phyloP scores from a whole-genome alignment of 1,284 basidiomycete species.

The Pholiota adiposa region DNA sequence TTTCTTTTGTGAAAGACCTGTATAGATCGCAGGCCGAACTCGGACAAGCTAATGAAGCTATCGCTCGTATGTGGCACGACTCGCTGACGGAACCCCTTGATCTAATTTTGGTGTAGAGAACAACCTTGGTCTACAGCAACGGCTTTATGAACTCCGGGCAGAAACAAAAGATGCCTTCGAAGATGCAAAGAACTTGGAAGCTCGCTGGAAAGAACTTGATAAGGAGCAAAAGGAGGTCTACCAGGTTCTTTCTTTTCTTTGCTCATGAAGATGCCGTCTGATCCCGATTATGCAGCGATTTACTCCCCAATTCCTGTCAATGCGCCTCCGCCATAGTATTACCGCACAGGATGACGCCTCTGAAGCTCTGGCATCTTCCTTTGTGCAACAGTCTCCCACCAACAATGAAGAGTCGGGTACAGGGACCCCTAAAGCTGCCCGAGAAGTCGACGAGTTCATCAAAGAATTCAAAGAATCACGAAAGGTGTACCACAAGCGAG shows the following conservation, averaged over 20 bases:
- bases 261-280: conserved; percentile 5
- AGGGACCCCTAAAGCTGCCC: conserved; percentile 44
- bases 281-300: conserved; percentile 60
- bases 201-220: conserved; percentile 83
- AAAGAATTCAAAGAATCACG: conserved; percentile 85
- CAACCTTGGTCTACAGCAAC: conserved; percentile 77
- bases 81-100: neutral
- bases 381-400: conserved; percentile 60
- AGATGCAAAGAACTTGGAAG: conserved; percentile 79
- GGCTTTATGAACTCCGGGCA: conserved; percentile 71
- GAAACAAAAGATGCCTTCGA: conserved; percentile 87
- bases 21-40: conserved; percentile 79
- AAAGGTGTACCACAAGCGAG: conserved; percentile 88
- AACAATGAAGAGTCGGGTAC: conserved; percentile 29
- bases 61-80: conserved; percentile 66
- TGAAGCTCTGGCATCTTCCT: conserved; percentile 79
- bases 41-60: conserved; percentile 80
- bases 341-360: conserved; percentile 89
- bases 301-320: conserved; percentile 82
- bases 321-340: conserved; percentile 84
- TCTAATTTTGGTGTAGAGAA: conserved; percentile 48
- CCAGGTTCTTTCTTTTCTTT: conserved; percentile 57
- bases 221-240: conserved; percentile 87
- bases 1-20: conserved; percentile 73
- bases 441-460: conserved; percentile 85